Base-by-base conservation (phyloP, 176 grass and related monocot species). In the Metroxylon sagu region DNA sequence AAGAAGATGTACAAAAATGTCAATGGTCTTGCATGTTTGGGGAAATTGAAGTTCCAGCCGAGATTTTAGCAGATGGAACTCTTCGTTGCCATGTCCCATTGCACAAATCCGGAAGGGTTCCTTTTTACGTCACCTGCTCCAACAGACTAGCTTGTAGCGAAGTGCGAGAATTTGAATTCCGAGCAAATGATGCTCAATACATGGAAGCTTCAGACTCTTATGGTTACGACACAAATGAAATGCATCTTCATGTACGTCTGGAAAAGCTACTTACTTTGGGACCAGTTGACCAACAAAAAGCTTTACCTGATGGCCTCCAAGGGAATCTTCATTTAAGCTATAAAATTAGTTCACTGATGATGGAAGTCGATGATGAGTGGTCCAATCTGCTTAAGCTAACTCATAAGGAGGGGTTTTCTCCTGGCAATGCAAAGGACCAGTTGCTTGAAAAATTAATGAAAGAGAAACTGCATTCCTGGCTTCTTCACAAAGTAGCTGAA, bases 21-120 rank as follows among this genome's bases (percentile, higher is more conserved):
- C 80, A 64, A 26, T 99, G 94, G 94, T 99, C 94, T 64, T 99
- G 94, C 76, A 98, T 98, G 94, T 98, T 98, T 29, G 94, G 94
- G 43, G 88, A 98, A 68, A 59, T 73, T 62, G 94, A 98, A 89
- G 94, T 93, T 26, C 68, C 94, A 50, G 79, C 76, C 31, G 64
- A 98, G 61, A 75, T 98, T 75, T 75, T 98, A 74, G 71, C 63
- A 65, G 84, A 93, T 73, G 94, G 94, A 28, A 83, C 85, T 18
- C 72, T 98, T 62, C 79, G 88, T 28, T 86, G 94, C 68, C 85
- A 86, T 77, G 83, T 82, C 1, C 88, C 88, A 67, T 21, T 56
- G 28, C 88, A 93, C 69, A 82, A 79, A 76, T 68, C 79, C 71
- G 88, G 88, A 79, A 78, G 73, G 56, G 71, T 99, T 25, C 85